These are phyloP conservation scores for Penicillium coprophilum DNA, from an alignment of 495 filamentous ascomycete species.

Conservation along the genomic window DNA sequence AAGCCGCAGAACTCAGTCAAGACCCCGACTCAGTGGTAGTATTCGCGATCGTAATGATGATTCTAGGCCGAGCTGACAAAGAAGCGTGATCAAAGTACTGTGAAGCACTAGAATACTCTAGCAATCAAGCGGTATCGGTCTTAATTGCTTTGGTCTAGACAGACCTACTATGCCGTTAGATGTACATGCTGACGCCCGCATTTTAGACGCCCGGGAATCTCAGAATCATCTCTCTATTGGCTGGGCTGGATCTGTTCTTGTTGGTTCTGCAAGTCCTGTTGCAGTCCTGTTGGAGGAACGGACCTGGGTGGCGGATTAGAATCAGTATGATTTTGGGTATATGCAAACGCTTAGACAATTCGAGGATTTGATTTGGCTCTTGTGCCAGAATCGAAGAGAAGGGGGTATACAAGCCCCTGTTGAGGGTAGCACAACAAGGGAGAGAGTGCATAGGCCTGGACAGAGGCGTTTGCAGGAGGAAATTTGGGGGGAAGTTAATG, in stretches of 20 bases:
- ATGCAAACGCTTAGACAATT: conserved; percentile 46
- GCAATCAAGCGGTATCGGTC: conserved; percentile 45
- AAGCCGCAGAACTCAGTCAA: conserved; percentile 27
- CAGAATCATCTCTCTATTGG: conserved; percentile 20
- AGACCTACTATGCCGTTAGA: conserved; percentile 12
- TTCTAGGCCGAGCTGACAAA: conserved; percentile 43
- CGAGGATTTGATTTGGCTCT: conserved; percentile 49
- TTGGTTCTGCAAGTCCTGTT: conserved; percentile 9
- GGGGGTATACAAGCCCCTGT: conserved; percentile 17
- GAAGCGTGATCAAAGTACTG: conserved; percentile 44
- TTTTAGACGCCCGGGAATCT: conserved; percentile 23
- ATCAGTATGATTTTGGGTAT: conserved; percentile 3
- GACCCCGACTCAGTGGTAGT: conserved; percentile 41
- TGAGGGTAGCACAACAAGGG: conserved; percentile 22
- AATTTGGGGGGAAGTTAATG: conserved; percentile 3
- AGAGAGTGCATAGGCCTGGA: conserved; percentile 26
- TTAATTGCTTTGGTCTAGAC: conserved; percentile 21
- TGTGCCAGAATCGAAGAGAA: conserved; percentile 21
- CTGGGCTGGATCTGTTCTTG: conserved; percentile 15
- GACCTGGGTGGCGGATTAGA: conserved; percentile 2
- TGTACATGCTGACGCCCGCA: conserved; percentile 13
- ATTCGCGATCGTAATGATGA: conserved; percentile 37
- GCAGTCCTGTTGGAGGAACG: conserved; percentile 3
- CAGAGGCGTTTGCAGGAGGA: conserved; percentile 11
- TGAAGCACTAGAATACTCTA: conserved; percentile 33